phyloP scores from a whole-genome alignment of 2,329 filamentous ascomycete genomes.

The Pseudocercospora fuligena region DNA sequence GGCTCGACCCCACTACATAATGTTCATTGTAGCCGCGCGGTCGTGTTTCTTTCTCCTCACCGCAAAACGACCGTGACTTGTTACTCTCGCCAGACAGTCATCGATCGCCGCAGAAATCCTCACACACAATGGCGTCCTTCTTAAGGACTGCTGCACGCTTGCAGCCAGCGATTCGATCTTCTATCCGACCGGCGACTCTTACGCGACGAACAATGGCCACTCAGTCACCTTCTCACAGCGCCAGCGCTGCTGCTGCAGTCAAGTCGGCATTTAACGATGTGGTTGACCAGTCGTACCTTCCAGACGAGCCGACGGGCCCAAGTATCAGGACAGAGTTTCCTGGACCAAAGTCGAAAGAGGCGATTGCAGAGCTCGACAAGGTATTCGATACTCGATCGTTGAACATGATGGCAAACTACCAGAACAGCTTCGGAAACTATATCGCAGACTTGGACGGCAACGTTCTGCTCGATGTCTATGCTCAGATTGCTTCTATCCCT shows the following conservation, averaged over 20 bases:
- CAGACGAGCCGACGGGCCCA: constrained; percentile 63
- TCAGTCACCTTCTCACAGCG: constrained; percentile 37
- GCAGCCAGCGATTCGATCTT: constrained; percentile 34
- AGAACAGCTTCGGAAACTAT: constrained; percentile 79
- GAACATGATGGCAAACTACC: constrained; percentile 81
- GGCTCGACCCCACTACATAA: constrained; percentile 2
- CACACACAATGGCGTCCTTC: constrained; percentile 39
- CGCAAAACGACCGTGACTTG: not conserved
- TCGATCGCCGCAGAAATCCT: not conserved
- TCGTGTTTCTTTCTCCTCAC: not conserved
- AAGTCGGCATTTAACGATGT: constrained; percentile 31
- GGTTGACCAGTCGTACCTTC: constrained; percentile 46
- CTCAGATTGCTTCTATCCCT: constrained; percentile 91
- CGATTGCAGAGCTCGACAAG: constrained; percentile 71
- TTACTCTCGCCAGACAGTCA: not conserved
- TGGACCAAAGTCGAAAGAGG: constrained; percentile 73
- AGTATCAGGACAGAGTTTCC: constrained; percentile 67
- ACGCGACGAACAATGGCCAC: constrained; percentile 37
- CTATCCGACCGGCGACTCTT: constrained; percentile 25
- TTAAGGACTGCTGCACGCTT: constrained; percentile 39
- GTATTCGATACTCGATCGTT: constrained; percentile 86
- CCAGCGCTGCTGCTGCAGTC: constrained; percentile 38
- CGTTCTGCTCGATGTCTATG: constrained; percentile 76
- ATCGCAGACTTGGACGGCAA: constrained; percentile 75
- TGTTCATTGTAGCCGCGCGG: not conserved